A percentile compares a stretch with the other conserved stretches of the same genome.
Conservation (phyloP, 495 filamentous ascomycete genomes). For the Penicillium paxilli region DNA sequence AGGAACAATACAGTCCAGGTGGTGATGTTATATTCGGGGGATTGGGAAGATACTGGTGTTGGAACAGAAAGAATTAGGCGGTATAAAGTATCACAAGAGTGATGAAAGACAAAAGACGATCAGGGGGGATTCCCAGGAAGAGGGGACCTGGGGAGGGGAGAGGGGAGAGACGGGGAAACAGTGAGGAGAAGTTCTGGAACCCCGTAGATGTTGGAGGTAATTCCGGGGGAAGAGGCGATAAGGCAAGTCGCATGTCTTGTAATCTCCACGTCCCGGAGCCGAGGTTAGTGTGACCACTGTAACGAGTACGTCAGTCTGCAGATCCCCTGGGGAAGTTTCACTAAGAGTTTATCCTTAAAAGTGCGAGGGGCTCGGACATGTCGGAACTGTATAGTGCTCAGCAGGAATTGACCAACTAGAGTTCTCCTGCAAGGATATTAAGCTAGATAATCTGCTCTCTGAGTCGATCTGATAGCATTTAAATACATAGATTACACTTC, state of each 20-base stretch:
- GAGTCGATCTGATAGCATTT: no score
- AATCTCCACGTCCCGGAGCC: constrained; percentile 39
- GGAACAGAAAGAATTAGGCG: neutral
- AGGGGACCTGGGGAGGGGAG: constrained; percentile 10
- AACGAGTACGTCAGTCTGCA: constrained; percentile 17
- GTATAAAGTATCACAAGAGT: neutral
- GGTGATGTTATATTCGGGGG: neutral
- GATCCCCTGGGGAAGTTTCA: constrained; percentile 1
- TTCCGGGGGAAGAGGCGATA: constrained; percentile 36
- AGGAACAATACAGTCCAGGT: constrained; percentile 8
- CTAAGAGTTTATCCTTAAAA: no score
- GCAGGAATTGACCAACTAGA: no score
- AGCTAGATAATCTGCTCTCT: no score
- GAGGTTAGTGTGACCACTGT: constrained; percentile 32
- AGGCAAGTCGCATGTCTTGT: constrained; percentile 28
- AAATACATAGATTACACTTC: neutral
- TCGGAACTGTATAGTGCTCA: no score
- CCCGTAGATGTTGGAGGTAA: constrained; percentile 26
- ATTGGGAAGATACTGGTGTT: neutral
- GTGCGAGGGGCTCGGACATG: no score
- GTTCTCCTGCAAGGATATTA: no score
- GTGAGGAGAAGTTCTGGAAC: constrained; percentile 35
- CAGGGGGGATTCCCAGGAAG: no score
- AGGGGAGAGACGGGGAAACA: constrained; percentile 5
- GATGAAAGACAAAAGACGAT: neutral